Evolutionary conservation across 345 rosid genomes (phyloP), one percentile per base, ranked within the genome.

Genomic region (Populus ilicifolia): DNA sequence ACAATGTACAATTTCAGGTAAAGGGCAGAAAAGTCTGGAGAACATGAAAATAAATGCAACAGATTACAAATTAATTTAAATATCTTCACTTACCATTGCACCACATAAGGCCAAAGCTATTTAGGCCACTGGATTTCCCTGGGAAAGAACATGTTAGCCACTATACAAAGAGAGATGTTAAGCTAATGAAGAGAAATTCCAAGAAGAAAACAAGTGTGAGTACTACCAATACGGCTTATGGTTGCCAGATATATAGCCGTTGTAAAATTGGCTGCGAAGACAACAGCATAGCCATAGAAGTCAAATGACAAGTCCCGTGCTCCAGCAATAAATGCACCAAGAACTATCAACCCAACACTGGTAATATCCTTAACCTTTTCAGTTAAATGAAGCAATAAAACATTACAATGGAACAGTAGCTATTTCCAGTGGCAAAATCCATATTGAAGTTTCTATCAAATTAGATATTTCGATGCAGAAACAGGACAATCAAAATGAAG

Each of bases 41-140:
- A 66, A 44, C 11, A 70, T n/a, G 48, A 50, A 69, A 14, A 2
- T 1, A 79, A 61, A 35, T n/a, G 25, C 59, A 67, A 75, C 12
- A 33, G 38, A 23, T 12, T 2, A 38, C 8, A 8, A 50, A 38
- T 80, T 16, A 33, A 29, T 29, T 33, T 18, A 39, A 35, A 69
- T 56, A 5, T 61, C 68, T 52, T n/a, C 70, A 71, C 75, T 80
- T 88, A 94, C 99, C 99, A 83, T 94, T 96, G 89, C 95, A 91
- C 99, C 97, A 96, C 97, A 96, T 96, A 68, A 96, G 93, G 67
- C 98, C 98, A 87, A 96, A 96, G 84, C 98, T 96, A 86, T 92
- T 96, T 75, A 96, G 91, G 84, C 98, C 97, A 81, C 97, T 96
- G 69, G 98, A 86, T 84, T 92, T 96, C 80, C 99, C 99, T 96